A percentile compares a stretch with the other conserved stretches of the same genome.
These are phyloP conservation scores for Podaxis carcinomalis DNA, from an alignment of 768 basidiomycete species.

Conservation along the genomic window DNA sequence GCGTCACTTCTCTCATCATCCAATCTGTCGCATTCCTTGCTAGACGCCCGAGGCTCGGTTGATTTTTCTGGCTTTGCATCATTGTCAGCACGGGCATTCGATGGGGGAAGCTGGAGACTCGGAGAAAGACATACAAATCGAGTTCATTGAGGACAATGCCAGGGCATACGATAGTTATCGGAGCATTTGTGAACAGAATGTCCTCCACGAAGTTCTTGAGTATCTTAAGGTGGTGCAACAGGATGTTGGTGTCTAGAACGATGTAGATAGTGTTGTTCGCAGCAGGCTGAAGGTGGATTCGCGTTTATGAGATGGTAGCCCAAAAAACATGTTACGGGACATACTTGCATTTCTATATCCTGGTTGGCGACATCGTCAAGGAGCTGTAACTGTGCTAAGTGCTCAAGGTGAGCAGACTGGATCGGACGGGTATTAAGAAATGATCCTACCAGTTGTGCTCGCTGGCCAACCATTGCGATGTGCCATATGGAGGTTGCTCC, in stretches of 20 bases:
- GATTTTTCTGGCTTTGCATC: slow-evolving; percentile 41
- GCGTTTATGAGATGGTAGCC: neutral
- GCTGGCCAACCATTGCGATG: neutral
- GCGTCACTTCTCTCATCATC: slow-evolving; percentile 58
- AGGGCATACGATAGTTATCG: slow-evolving; percentile 65
- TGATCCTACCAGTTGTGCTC: neutral
- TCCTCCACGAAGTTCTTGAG: slow-evolving; percentile 63
- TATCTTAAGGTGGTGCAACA: slow-evolving; percentile 62
- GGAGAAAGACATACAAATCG: slow-evolving; percentile 45
- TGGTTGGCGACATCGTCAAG: slow-evolving; percentile 55
- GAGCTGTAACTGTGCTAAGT: slow-evolving; percentile 39
- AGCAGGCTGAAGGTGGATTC: neutral
- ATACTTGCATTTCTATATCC: slow-evolving; percentile 74
- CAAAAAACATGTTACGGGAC: slow-evolving; percentile 13
- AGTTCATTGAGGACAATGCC: slow-evolving; percentile 75
- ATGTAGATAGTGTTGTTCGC: slow-evolving; percentile 32
- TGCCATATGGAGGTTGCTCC: neutral
- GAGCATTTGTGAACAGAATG: slow-evolving; percentile 42
- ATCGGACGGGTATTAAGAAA: neutral
- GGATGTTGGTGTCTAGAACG: slow-evolving; percentile 77
- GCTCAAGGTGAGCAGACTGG: slow-evolving; percentile 17
- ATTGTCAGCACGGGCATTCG: neutral
- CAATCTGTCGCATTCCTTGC: slow-evolving; percentile 68
- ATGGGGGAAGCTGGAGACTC: neutral
- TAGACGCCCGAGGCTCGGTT: slow-evolving; percentile 49